phyloP scores from a whole-genome alignment of 2,329 filamentous ascomycete species.

The Sporothrix schenckii region DNA sequence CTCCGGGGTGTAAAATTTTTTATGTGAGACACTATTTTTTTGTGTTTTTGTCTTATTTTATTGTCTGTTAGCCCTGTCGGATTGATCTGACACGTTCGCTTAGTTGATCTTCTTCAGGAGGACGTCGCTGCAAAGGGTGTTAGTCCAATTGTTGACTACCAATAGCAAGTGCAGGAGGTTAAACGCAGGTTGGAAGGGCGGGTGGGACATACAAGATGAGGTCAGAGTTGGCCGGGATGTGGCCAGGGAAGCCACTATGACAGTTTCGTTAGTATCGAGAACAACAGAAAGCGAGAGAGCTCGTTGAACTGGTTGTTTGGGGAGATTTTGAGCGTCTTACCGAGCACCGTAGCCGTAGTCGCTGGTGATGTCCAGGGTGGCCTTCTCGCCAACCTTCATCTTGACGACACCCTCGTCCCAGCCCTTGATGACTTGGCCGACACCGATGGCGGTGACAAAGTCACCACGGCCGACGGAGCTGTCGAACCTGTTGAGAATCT shows the following conservation, averaged over 20 bases:
- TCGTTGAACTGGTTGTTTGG: background rate
- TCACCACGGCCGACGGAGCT: slow-evolving; percentile 76
- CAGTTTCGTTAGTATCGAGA: slow-evolving; percentile 37
- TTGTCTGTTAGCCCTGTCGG: slow-evolving; percentile 5
- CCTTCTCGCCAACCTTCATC: slow-evolving; percentile 92
- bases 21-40: background rate
- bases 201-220: slow-evolving; percentile 76
- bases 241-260: slow-evolving; percentile 72
- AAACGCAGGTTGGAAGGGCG: background rate
- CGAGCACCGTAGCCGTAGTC: slow-evolving; percentile 67
- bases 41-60: slow-evolving; percentile 9
- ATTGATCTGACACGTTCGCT: background rate
- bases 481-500: slow-evolving; percentile 68
- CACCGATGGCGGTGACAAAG: slow-evolving; percentile 77
- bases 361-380: slow-evolving; percentile 76
- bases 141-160: slow-evolving; percentile 29
- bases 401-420: slow-evolving; percentile 83
- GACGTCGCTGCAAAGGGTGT: slow-evolving; percentile 41
- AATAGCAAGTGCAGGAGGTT: background rate
- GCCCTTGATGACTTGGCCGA: slow-evolving; percentile 81
- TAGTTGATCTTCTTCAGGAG: slow-evolving; percentile 43
- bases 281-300: background rate
- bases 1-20: background rate
- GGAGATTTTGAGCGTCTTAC: slow-evolving; percentile 48
- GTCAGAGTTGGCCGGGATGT: slow-evolving; percentile 74